Evolutionary conservation across 805 yeast genomes (phyloP), one percentile per base, ranked within the genome.

Genomic region (Lipomyces yamanashiensis): DNA sequence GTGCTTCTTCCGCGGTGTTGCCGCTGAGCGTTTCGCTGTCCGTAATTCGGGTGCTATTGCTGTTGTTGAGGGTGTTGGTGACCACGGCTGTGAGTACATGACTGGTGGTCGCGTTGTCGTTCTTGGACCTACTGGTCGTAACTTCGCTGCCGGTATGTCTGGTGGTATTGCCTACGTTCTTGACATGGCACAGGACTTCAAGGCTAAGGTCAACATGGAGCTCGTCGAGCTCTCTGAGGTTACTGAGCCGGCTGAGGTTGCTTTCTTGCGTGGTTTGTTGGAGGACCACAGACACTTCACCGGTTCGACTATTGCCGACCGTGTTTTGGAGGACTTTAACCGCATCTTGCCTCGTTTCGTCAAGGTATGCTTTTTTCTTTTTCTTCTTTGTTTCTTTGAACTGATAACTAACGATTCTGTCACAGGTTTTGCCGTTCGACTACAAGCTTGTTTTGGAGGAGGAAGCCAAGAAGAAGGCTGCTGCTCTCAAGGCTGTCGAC

Each of bases 41-140:
- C 89, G 99, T 82, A 93, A 93, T 84, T 95, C 98, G 37, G 99
- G 99, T 78, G 98, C 98, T 49, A 88, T 88, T 61, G 95, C 96
- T 68, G 98, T 95, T 67, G 92, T 91, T 70, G 99, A 93, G 79
- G 97, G 97, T 74, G 87, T 90, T 68, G 99, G 99, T 81, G 97
- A 93, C 77, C 98, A 93, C 77, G 99, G 99, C 58, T 93, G 98
- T 80, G 99, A 93, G 80, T 93, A 93, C 80, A 93, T 93, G 99
- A 92, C 98, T 71, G 98, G 99, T 77, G 99, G 99, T 76, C 86
- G 98, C 73, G 97, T 95, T 67, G 91, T 93, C 74, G 92, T 93
- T 54, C 84, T 93, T 71, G 97, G 98, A 53, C 79, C 86, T 64
- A 90, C 97, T 72, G 98, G 97, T 63, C 86, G 98, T 68, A 88